Evolutionary conservation across 805 yeast species (phyloP).

Genomic region (Sungouiozyma ichnusensis): DNA sequence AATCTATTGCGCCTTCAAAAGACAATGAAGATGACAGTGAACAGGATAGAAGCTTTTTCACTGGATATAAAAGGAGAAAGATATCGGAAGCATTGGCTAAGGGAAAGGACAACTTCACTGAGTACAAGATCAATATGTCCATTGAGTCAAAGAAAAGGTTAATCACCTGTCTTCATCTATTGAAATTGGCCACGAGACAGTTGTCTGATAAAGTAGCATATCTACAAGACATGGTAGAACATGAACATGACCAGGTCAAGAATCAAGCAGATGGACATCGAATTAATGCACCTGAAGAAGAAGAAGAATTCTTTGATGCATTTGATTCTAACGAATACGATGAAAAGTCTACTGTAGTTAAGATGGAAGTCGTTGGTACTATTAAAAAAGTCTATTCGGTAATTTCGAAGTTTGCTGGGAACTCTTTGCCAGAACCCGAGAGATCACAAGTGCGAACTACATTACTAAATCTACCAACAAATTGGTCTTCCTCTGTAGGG

Average conservation of each 20-base stretch:
- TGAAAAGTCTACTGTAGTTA: slow-evolving; percentile 36
- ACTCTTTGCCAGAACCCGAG: slow-evolving; percentile 65
- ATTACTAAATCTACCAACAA: slow-evolving; percentile 61
- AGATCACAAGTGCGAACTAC: slow-evolving; percentile 72
- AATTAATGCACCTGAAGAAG: slow-evolving; percentile 15
- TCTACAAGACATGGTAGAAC: slow-evolving; percentile 47
- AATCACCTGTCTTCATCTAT: slow-evolving; percentile 67
- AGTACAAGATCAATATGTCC: slow-evolving; percentile 33
- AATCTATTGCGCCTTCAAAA: not conserved
- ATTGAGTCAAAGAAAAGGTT: slow-evolving; percentile 67
- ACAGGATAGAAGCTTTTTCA: not conserved
- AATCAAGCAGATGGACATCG: slow-evolving; percentile 1
- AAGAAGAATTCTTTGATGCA: slow-evolving; percentile 28
- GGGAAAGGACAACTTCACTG: slow-evolving; percentile 30
- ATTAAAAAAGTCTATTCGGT: slow-evolving; percentile 80
- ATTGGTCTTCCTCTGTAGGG: slow-evolving; percentile 46
- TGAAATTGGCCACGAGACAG: slow-evolving; percentile 72
- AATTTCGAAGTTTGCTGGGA: slow-evolving; percentile 76
- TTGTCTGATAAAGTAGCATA: slow-evolving; percentile 55
- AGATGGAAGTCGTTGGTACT: slow-evolving; percentile 77
- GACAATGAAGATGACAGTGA: not conserved
- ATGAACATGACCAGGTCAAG: slow-evolving; percentile 28
- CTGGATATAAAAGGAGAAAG: slow-evolving; percentile 27
- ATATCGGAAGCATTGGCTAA: slow-evolving; percentile 29
- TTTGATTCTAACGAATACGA: slow-evolving; percentile 18